A percentile compares a stretch with the other conserved stretches of the same genome.
Evolutionary conservation across 345 rosid genomes (phyloP).

Genomic region (Syzygium aromaticum): DNA sequence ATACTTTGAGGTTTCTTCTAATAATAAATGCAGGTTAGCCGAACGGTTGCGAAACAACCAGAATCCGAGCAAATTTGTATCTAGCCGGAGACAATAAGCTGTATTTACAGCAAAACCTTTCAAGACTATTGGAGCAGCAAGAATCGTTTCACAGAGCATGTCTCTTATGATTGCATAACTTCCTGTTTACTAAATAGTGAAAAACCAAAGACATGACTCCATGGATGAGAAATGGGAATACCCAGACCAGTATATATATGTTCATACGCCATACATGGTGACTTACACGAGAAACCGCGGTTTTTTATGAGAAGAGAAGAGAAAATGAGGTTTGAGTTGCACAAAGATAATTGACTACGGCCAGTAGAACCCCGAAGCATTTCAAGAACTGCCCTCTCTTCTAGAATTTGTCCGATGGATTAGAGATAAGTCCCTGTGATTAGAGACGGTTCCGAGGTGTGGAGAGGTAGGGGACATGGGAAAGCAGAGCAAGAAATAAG

Average conservation of each 20-base stretch:
- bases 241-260: not conserved
- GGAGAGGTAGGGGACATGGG: too few relatives aligned
- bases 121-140: not conserved
- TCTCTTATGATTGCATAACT: not conserved
- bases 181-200: not conserved
- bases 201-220: not conserved
- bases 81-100: accelerated
- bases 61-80: not conserved
- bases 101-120: not conserved
- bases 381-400: not conserved
- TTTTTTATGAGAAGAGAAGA: not conserved
- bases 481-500: too few relatives aligned
- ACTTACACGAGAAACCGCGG: not conserved
- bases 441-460: too few relatives aligned
- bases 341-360: not conserved
- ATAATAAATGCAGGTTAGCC: not conserved
- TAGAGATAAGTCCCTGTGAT: too few relatives aligned
- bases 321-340: not conserved
- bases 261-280: not conserved
- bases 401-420: too few relatives aligned
- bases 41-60: not conserved
- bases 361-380: not conserved
- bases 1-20: not conserved
- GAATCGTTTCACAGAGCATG: not conserved
- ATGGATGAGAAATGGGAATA: not conserved